Percentiles rank a stretch among this genome's conserved stretches.
These are phyloP conservation scores for Phoma sp. DNA, from an alignment of 2,329 filamentous ascomycete species.

Conservation along the genomic window DNA sequence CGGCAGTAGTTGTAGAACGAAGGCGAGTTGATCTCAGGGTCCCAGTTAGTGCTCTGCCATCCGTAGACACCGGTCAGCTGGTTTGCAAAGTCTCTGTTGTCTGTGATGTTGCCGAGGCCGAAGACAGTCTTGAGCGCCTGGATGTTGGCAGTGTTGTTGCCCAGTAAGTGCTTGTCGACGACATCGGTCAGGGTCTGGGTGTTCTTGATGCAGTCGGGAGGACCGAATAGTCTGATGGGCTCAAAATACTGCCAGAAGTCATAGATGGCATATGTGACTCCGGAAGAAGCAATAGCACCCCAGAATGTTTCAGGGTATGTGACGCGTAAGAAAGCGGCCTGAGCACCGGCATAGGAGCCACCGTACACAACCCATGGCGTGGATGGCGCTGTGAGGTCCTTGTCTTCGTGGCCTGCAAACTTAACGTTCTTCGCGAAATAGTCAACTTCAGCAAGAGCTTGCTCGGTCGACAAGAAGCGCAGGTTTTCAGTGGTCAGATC, in stretches of 20 bases:
- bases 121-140: slow-evolving; percentile 61
- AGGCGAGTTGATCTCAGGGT: slow-evolving; percentile 59
- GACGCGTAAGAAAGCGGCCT: slow-evolving; percentile 77
- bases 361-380: slow-evolving; percentile 82
- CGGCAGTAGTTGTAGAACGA: slow-evolving; percentile 59
- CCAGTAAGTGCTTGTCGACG: slow-evolving; percentile 64
- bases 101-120: slow-evolving; percentile 56
- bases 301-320: slow-evolving; percentile 80
- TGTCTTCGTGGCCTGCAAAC: slow-evolving; percentile 68
- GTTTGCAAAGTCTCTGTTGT: slow-evolving; percentile 62
- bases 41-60: slow-evolving; percentile 65
- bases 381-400: slow-evolving; percentile 68
- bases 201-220: slow-evolving; percentile 67
- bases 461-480: slow-evolving; percentile 83
- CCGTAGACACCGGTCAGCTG: slow-evolving; percentile 54
- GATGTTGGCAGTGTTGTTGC: slow-evolving; percentile 53
- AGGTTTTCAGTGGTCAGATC: slow-evolving; percentile 73
- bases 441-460: slow-evolving; percentile 79
- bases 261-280: slow-evolving; percentile 76
- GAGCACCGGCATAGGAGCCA: slow-evolving; percentile 81
- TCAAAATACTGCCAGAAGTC: slow-evolving; percentile 75
- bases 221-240: slow-evolving; percentile 62
- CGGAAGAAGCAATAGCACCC: slow-evolving; percentile 80
- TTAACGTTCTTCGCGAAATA: slow-evolving; percentile 79
- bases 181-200: slow-evolving; percentile 67